Evolutionary conservation across 306 rosid species (phyloP), one percentile per base, ranked within the genome.

Genomic region (Gastrolobium villosum): DNA sequence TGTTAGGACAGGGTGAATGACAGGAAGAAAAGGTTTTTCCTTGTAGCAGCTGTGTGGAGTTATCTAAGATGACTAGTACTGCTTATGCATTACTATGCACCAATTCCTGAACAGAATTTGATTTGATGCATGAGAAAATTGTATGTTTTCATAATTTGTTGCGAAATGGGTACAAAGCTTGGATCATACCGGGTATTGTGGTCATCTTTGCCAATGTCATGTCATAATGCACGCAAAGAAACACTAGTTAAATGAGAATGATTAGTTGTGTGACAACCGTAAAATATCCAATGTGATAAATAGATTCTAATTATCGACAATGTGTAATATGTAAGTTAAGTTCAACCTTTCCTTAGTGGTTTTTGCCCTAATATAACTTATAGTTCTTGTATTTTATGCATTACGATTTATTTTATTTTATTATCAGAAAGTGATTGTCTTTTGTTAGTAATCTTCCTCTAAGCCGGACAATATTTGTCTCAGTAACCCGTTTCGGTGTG

Each of bases 31-130:
- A 64, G 59, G 63, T 9, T 57, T 9, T 57, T 72, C 61, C 66
- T 57, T 57, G 20, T 65, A 49, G 83, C 61, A 59, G 85, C 61
- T 28, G 8, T 57, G 11, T 66, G 71, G 79, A 57, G 71, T 71
- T 65, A 50, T 53, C 52, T 44, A 10, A 52, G 56, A 65, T 50
- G 46, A 48, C 53, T 59, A 53, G 11, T 34, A 15, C 63, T 44
- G 78, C 59, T 52, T 46, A 43, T 46, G 50, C 70, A 60, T 69
- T 44, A 43, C 2, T 65, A 3, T 26, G 9, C 34, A 60, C 65
- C 59, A 53, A 50, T 72, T 81, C 52, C 78, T 10, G 62, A 66
- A 67, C 41, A 57, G 61, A 75, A 39, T 57, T 74, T 75, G 34
- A 44, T 59, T 49, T 79, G 56, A 72, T 63, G 68, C 65, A 9